phyloP scores from a whole-genome alignment of 139 green algal genomes.

The Bryopsis sp. region DNA sequence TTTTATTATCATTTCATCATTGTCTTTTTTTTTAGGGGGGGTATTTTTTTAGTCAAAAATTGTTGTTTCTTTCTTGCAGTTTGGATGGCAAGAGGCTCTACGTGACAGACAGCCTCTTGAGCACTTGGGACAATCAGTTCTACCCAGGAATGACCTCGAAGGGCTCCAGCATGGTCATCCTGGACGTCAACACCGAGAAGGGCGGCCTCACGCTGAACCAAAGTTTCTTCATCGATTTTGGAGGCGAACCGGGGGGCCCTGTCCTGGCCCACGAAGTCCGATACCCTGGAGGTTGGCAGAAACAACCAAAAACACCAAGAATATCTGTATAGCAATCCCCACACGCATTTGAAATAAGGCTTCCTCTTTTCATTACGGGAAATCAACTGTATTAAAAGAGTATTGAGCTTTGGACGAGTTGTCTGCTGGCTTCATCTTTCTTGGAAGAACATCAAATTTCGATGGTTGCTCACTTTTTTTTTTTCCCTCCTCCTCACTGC shows the following conservation, averaged over 20 bases:
- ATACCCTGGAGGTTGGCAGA: constrained; percentile 57
- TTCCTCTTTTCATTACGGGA: no score
- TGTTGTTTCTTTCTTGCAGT: constrained; percentile 22
- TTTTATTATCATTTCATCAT: no score
- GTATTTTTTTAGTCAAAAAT: not conserved
- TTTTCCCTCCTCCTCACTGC: no score
- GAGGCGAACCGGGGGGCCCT: constrained; percentile 62
- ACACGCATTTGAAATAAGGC: not conserved
- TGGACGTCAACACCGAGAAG: constrained; percentile 64
- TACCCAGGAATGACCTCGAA: constrained; percentile 61
- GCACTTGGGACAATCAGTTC: constrained; percentile 69
- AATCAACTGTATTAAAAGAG: no score
- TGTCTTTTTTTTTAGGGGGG: not conserved
- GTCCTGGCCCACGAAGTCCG: constrained; percentile 68
- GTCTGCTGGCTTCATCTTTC: no score
- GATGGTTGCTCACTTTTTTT: no score
- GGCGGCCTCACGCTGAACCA: constrained; percentile 56
- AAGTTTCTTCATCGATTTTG: constrained; percentile 64
- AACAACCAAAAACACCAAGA: not conserved
- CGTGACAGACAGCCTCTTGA: constrained; percentile 64
- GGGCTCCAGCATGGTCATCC: constrained; percentile 44
- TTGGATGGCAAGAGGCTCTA: constrained; percentile 76
- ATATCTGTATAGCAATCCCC: not conserved
- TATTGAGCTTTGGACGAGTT: no score
- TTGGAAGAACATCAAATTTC: no score